Evolutionary conservation across 441 rosid species (phyloP).

Genomic region (Lagerstroemia fauriei): DNA sequence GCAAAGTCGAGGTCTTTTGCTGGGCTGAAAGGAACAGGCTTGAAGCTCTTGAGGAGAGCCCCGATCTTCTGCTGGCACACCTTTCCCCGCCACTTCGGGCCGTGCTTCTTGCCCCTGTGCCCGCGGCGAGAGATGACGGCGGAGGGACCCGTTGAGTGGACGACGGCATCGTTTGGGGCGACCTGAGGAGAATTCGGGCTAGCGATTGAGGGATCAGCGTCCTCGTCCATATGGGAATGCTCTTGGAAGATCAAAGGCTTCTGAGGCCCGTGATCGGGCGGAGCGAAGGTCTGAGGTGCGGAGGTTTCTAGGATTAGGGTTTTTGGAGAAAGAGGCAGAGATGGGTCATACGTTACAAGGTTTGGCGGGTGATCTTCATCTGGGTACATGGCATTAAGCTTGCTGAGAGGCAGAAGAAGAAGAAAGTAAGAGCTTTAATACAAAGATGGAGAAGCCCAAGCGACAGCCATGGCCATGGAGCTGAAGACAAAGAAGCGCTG

Average conservation of each 20-base stretch:
- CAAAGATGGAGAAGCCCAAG: background rate
- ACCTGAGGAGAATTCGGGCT: conserved; percentile 5
- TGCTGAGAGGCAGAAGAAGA: background rate
- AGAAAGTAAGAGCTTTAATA: background rate
- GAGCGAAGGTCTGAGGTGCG: background rate
- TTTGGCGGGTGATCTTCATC: background rate
- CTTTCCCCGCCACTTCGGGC: conserved; percentile 41
- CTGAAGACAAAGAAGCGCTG: background rate
- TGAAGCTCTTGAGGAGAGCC: conserved; percentile 43
- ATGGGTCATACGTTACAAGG: background rate
- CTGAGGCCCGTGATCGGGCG: conserved; percentile 4
- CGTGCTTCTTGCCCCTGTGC: conserved; percentile 43
- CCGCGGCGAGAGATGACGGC: conserved; percentile 38
- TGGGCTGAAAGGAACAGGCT: conserved; percentile 66
- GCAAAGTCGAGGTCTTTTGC: conserved; percentile 56
- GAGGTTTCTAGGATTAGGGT: conserved; percentile 21
- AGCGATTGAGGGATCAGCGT: background rate
- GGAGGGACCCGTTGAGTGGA: background rate
- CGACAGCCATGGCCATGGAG: background rate
- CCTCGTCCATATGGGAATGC: background rate
- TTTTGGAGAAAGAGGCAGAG: conserved; percentile 4
- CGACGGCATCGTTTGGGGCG: background rate
- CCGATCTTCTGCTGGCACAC: conserved; percentile 51
- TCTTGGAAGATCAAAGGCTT: background rate
- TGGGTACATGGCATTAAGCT: conserved; percentile 12